Evolutionary conservation across 192 early-diverging fungal genomes (phyloP).

Genomic region (Spizellomyces sp.): DNA sequence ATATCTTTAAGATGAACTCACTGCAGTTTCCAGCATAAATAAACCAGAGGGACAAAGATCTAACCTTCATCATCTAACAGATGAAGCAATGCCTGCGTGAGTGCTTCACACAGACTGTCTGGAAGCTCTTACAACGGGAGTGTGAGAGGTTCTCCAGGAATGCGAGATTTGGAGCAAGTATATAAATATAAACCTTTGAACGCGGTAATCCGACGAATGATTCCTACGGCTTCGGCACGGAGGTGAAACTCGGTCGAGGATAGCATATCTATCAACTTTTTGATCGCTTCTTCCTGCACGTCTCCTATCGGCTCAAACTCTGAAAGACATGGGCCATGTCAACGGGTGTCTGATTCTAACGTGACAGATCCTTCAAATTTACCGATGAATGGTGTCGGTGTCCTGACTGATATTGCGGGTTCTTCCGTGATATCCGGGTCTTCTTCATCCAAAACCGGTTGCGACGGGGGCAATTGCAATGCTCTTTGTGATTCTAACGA

Average conservation of each 20-base stretch:
- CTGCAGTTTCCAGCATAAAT: not conserved
- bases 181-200: not conserved
- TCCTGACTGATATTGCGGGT: too few species aligned
- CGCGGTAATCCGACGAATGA: constrained; percentile 7
- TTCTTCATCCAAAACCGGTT: too few species aligned
- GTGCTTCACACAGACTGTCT: not conserved
- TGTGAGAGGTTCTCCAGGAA: too few species aligned
- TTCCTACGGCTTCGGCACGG: constrained; percentile 22
- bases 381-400: too few species aligned
- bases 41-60: too few species aligned
- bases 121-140: not conserved
- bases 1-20: constrained; percentile 1
- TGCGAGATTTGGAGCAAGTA: too few species aligned
- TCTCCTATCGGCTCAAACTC: constrained; percentile 4
- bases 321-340: too few species aligned
- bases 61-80: constrained; percentile 24
- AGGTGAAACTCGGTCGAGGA: constrained; percentile 22
- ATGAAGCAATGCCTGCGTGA: constrained; percentile 10
- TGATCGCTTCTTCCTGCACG: constrained; percentile 6
- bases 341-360: too few species aligned
- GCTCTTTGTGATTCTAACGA: too few species aligned
- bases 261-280: constrained; percentile 3
- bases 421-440: too few species aligned
- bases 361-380: too few species aligned
- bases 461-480: too few species aligned